phyloP scores from a whole-genome alignment of 1,139 yeast species.

The Magnusiomyces ingens region DNA sequence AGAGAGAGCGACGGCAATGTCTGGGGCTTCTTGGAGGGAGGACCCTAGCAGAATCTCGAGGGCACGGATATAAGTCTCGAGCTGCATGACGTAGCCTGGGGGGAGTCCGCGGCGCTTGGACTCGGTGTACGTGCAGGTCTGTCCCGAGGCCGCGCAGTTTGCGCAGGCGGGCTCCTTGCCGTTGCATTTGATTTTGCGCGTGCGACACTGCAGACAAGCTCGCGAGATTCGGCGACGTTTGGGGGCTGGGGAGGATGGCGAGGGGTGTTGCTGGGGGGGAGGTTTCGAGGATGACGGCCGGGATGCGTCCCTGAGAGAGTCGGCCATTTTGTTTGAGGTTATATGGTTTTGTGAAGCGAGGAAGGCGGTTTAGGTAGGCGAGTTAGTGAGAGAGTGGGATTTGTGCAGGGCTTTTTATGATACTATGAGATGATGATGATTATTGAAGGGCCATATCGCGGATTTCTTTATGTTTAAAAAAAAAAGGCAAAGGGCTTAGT shows the following conservation, averaged over 20 bases:
- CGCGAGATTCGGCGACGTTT: slow-evolving; percentile 27
- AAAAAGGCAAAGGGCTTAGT: too few relatives aligned
- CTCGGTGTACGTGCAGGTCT: slow-evolving; percentile 20
- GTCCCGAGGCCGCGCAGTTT: slow-evolving; percentile 16
- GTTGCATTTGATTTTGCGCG: slow-evolving; percentile 33
- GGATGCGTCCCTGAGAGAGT: too few relatives aligned
- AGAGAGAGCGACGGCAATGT: slow-evolving; percentile 2
- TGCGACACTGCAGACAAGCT: slow-evolving; percentile 35
- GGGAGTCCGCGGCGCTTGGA: slow-evolving; percentile 20
- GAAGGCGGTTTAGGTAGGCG: too few relatives aligned
- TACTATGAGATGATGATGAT: too few relatives aligned
- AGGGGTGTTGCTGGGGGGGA: too few relatives aligned
- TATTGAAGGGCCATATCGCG: too few relatives aligned
- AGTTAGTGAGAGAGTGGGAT: too few relatives aligned
- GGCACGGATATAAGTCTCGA: slow-evolving; percentile 16
- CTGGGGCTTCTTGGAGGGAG: slow-evolving; percentile 5
- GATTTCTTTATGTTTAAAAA: too few relatives aligned
- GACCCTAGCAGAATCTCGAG: slow-evolving; percentile 18
- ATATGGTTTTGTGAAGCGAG: too few relatives aligned
- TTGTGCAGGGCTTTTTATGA: too few relatives aligned
- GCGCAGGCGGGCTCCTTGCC: slow-evolving; percentile 21
- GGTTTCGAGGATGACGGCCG: too few relatives aligned
- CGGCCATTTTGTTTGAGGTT: too few relatives aligned
- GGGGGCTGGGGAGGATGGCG: not conserved
- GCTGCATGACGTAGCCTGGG: slow-evolving; percentile 20